Evolutionary conservation across 352 stramenopile species (phyloP).

Genomic region (Pythium aphanidermatum): DNA sequence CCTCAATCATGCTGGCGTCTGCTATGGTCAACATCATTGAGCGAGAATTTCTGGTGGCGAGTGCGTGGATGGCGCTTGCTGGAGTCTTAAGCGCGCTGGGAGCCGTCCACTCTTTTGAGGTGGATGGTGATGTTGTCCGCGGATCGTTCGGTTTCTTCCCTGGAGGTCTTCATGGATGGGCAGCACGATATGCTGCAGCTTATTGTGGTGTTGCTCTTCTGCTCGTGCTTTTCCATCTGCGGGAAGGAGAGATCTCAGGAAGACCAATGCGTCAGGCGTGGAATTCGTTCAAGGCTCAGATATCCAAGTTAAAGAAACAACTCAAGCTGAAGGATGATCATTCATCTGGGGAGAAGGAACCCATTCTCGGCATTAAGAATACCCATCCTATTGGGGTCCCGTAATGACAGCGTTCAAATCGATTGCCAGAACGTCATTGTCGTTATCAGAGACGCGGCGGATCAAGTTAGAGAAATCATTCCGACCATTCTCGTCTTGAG

Average conservation of each 20-base stretch:
- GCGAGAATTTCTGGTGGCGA: constrained; percentile 32
- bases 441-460: not conserved
- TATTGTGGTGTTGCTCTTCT: constrained; percentile 16
- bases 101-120: constrained; percentile 34
- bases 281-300: not conserved
- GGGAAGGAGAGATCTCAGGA: constrained; percentile 20
- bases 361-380: too few species aligned
- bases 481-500: too few species aligned
- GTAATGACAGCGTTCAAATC: not conserved
- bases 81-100: constrained; percentile 24
- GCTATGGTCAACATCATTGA: constrained; percentile 47
- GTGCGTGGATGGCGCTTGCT: constrained; percentile 29
- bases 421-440: not conserved
- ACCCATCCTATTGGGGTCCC: not conserved
- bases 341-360: too few species aligned
- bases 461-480: too few species aligned
- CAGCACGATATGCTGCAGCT: constrained; percentile 12
- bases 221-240: constrained; percentile 25
- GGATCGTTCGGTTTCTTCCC: constrained; percentile 24
- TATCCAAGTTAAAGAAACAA: constrained; percentile 1
- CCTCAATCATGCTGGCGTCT: constrained; percentile 37
- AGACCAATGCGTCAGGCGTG: constrained; percentile 2
- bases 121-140: constrained; percentile 24
- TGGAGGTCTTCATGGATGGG: constrained; percentile 16
- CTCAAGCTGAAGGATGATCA: too few species aligned